Percentiles rank a stretch among this genome's conserved stretches.
Evolutionary conservation across 495 filamentous ascomycete genomes (phyloP).

Genomic region (Hypoxylon intermedium): DNA sequence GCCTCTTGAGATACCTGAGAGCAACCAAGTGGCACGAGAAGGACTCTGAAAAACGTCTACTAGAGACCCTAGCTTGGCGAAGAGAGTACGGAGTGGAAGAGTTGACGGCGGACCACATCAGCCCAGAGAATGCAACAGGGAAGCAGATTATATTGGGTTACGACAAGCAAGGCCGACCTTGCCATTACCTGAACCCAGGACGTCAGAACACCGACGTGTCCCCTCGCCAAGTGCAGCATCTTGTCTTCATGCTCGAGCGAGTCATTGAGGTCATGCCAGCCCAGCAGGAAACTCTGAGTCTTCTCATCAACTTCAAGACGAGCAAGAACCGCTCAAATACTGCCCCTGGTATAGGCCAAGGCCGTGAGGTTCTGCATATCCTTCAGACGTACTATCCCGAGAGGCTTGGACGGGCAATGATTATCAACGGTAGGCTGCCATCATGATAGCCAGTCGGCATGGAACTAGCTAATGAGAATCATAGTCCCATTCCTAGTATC

Average conservation of each 20-base stretch:
- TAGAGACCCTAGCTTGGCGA: constrained; percentile 83
- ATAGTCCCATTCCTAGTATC: constrained; percentile 85
- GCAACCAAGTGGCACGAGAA: constrained; percentile 87
- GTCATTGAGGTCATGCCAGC: constrained; percentile 86
- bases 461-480: constrained; percentile 11
- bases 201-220: constrained; percentile 91
- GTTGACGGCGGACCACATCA: constrained; percentile 82
- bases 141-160: constrained; percentile 91
- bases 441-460: background rate
- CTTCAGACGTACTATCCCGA: constrained; percentile 96
- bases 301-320: constrained; percentile 85
- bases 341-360: constrained; percentile 75
- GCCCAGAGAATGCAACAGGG: constrained; percentile 90
- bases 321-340: constrained; percentile 75
- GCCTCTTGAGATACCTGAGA: constrained; percentile 88
- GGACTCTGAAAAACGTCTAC: constrained; percentile 78
- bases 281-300: constrained; percentile 80
- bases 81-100: constrained; percentile 81
- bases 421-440: constrained; percentile 74
- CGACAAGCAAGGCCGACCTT: constrained; percentile 82
- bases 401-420: constrained; percentile 83
- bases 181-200: constrained; percentile 85
- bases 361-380: constrained; percentile 80
- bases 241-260: constrained; percentile 94
- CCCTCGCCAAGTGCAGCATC: constrained; percentile 89